Evolutionary conservation across 352 stramenopile genomes (phyloP), one percentile per base, ranked within the genome.

Genomic region (Hyaloperonospora brassicae): DNA sequence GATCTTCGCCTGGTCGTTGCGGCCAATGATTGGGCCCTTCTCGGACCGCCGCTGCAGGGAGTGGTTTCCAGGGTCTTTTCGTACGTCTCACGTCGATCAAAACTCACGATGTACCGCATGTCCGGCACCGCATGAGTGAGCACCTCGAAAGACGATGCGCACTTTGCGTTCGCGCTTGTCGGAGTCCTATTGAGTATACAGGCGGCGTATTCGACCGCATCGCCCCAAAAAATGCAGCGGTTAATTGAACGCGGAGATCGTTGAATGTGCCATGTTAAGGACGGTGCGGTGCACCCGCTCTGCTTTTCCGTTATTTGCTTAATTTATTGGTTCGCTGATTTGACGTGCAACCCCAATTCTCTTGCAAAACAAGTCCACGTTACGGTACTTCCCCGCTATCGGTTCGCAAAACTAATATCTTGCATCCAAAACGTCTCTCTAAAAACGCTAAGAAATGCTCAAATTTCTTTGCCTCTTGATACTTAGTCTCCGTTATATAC

Each of bases 311-410:
- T 14, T 51, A 14, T 4, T 27, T n/a, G 4, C 30, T 30, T 42
- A 5, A 24, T 51, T 42, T 1, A 5, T 51, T 2, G 45, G 1
- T 14, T 39, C 30, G 27, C 13, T 41, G n/a, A 2, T 2, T 41
- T 51, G 45, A 13, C 30, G 11, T 17, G 6, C 25, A 10, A 40
- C 30, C 2, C 27, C 45, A 4, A n/a, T 50, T 2, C 1, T 4
- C 27, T 50, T 35, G 45, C 27, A 50, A n/a, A 50, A 50, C 3
- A 50, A 22, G 12, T 50, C 45, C 6, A 50, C 25, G 25, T 39
- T 39, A 14, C 12, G 59, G 0, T 22, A 31, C 34, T 39, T 12
- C 12, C 12, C 23, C 42, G 3, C 42, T 11, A 34, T 47, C 21
- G 8, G 42, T 47, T 14, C 23, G 21, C 5, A 47, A 10, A 2